phyloP scores from a whole-genome alignment of 208 protist species.

The Acanthamoeba lenticulata region DNA sequence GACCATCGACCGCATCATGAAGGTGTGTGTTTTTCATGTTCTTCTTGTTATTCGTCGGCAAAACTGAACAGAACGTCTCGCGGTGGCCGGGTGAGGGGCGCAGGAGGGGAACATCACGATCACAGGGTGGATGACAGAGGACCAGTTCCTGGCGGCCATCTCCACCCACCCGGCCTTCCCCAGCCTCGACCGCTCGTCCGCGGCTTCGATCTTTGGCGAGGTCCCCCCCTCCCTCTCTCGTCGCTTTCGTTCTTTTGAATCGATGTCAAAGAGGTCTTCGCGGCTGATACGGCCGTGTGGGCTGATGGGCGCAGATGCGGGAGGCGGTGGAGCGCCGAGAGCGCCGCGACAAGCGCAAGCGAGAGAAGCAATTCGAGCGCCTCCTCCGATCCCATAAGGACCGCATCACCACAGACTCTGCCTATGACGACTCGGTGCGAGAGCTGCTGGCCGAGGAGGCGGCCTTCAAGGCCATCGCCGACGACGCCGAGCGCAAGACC shows the following conservation, averaged over 20 bases:
- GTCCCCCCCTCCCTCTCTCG: background rate
- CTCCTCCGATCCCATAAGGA: background rate
- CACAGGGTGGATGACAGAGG: background rate
- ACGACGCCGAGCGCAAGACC: background rate
- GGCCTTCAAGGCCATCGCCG: background rate
- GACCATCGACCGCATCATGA: background rate
- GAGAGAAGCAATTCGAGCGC: background rate
- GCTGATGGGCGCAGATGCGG: background rate
- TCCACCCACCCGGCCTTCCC: background rate
- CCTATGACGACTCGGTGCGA: background rate
- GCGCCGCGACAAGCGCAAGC: background rate
- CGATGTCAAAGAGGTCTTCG: background rate
- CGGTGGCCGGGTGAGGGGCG: too few species aligned
- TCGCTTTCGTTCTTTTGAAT: background rate
- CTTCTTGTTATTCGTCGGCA: background rate
- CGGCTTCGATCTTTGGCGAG: background rate
- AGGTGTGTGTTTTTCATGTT: background rate
- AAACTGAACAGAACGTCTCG: background rate
- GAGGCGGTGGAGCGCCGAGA: background rate
- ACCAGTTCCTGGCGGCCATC: slow-evolving; percentile 19
- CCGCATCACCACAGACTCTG: background rate
- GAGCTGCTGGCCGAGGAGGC: background rate
- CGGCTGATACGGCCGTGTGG: too few species aligned
- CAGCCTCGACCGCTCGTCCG: background rate
- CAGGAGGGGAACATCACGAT: background rate